phyloP scores from a whole-genome alignment of 768 basidiomycete genomes.

The Vararia minispora region DNA sequence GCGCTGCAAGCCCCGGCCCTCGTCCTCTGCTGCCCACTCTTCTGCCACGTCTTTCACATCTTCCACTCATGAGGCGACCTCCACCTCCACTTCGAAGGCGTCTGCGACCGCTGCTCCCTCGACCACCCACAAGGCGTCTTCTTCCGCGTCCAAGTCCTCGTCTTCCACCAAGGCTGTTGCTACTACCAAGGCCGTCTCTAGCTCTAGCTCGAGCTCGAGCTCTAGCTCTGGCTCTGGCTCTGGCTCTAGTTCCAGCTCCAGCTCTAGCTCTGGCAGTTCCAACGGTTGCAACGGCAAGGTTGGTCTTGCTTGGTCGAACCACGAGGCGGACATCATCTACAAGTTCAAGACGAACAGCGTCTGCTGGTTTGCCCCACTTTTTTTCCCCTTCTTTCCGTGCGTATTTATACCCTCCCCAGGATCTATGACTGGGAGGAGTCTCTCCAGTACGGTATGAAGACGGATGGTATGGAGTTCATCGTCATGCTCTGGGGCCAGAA shows the following conservation, averaged over 20 bases:
- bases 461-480: constrained; percentile 40
- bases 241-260: no score
- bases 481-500: constrained; percentile 65
- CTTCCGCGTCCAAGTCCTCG: constrained; percentile 2
- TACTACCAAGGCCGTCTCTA: no score
- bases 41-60: constrained; percentile 7
- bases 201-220: no score
- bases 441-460: constrained; percentile 26
- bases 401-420: constrained; percentile 16
- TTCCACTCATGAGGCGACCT: constrained; percentile 9
- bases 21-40: constrained; percentile 15
- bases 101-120: constrained; percentile 15
- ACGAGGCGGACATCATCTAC: constrained; percentile 30
- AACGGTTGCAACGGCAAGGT: constrained; percentile 30
- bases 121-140: constrained; percentile 1
- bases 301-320: constrained; percentile 59
- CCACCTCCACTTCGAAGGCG: constrained; percentile 10
- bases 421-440: constrained; percentile 59
- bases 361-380: constrained; percentile 26
- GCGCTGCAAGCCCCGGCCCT: constrained; percentile 45
- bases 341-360: constrained; percentile 39
- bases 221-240: no score
- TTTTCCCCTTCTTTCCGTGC: constrained; percentile 7
- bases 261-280: neutral
- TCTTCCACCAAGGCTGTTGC: no score